Base-by-base conservation (phyloP, 495 filamentous ascomycete species). In the Lasiosphaeris hirsuta region DNA sequence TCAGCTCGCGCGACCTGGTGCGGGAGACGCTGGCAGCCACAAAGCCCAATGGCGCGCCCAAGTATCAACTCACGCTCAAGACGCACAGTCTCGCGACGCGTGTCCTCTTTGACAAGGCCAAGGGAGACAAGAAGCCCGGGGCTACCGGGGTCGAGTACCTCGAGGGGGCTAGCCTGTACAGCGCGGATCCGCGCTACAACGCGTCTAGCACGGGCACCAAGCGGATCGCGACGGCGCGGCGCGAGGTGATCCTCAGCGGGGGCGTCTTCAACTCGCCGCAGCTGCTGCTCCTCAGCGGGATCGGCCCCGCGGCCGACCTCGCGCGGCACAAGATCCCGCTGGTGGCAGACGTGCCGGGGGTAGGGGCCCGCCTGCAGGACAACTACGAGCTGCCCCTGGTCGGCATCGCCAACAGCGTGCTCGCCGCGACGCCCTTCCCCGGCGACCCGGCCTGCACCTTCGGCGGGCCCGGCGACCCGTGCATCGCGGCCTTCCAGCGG, bases 111-210 rank as follows among this genome's bases (percentile, higher is more conserved):
- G 70, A 80, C 55, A 62, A 66, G n/a, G 59, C 53, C 14, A 63
- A 68, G 9, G 65, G 61, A 9, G 62, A 59, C 19, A 67, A 52
- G 30, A 72, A 68, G 15, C 81, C 83, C 0, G 71, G 67, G 14
- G 84, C 85, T 11, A 81, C 68, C 3, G 85, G 85, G 39, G 76
- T 89, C 38, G 78, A 85, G 47, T 88, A 79, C 62, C 76, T 88
- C 0, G 70, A 77, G 13, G 84, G 84, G n/a, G 48, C 79, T 39
- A 65, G 72, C 45, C 70, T 87, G 10, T 88, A 86, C 72, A 65
- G 73, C 14, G 84, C 84, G 4, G 79, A 80, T 48, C 82, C 81
- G 10, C 69, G 69, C 13, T 63, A 68, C 51, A 39, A 51, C 46
- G 11, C 55, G 18, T 51, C 55, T 42, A 69, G 56, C 1, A 66